Conservation (phyloP, 2,329 filamentous ascomycete species). For the Colletotrichum graminicola region DNA sequence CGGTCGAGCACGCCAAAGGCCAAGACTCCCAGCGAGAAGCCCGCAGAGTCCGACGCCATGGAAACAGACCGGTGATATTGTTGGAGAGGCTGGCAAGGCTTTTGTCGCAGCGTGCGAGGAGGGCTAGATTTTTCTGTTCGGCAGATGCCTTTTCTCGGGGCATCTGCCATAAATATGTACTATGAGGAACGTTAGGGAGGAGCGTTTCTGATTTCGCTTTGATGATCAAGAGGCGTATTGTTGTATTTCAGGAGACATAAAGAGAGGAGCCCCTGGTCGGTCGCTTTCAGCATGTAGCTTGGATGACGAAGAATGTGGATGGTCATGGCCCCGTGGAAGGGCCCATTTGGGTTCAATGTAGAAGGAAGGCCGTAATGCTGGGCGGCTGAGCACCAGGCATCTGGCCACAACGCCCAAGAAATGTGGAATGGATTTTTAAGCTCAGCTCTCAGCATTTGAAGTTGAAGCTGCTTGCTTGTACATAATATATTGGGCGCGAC, state of each 20-base stretch:
- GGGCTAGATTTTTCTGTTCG: constrained; percentile 15
- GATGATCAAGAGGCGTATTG: constrained; percentile 41
- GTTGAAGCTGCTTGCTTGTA: constrained; percentile 37
- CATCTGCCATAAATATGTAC: constrained; percentile 40
- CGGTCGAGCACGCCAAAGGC: constrained; percentile 45
- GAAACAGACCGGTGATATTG: constrained; percentile 47
- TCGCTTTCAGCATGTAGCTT: constrained; percentile 42
- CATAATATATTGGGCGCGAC: constrained; percentile 36
- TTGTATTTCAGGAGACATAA: constrained; percentile 41
- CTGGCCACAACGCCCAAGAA: constrained; percentile 3
- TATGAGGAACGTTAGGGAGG: constrained; percentile 41
- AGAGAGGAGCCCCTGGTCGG: constrained; percentile 41
- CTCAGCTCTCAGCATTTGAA: constrained; percentile 31
- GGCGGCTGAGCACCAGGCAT: constrained; percentile 19
- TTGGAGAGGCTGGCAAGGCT: background rate
- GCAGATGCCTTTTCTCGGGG: constrained; percentile 8
- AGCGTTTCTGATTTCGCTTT: constrained; percentile 41
- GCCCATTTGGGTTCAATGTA: constrained; percentile 25
- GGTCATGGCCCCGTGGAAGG: constrained; percentile 4
- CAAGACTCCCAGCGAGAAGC: constrained; percentile 43
- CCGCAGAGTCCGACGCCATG: constrained; percentile 43
- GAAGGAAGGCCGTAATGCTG: constrained; percentile 6
- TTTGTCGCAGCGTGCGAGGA: background rate
- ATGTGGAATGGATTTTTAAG: constrained; percentile 22
- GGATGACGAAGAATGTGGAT: constrained; percentile 35